Base-by-base conservation (phyloP, 1,284 basidiomycete genomes). In the Schizopora paradoxa region DNA sequence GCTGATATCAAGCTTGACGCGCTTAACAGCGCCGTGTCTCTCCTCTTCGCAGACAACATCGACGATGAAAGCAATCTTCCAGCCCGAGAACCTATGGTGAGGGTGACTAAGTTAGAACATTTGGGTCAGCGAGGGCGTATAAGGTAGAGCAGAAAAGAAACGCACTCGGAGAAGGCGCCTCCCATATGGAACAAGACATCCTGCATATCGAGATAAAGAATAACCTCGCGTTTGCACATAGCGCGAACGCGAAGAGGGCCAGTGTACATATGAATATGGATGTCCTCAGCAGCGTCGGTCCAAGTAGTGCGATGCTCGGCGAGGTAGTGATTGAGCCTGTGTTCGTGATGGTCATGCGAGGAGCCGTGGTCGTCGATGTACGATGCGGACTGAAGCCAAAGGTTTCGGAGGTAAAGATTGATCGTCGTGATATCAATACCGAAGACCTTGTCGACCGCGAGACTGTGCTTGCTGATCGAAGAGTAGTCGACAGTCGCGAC, bases 321-420 rank as follows among this genome's bases (percentile, higher is more conserved):
- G 14, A 65, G 54, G 47, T 52, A 54, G 33, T 43, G 45, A n/a
- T n/a, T n/a, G 26, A 29, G 26, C 29, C 27, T n/a, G n/a, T 52
- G 22, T 29, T 50, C 38, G 53, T 49, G 45, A 40, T 56, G 53
- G 11, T 47, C 41, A 25, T 21, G 32, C 18, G 33, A 38, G 28
- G 42, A 42, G 10, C 37, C 43, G 14, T 35, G 33, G 23, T 49
- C 55, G 23, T 51, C 45, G 4, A 56, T 54, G 28, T 58, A 52
- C 49, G 61, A 55, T 5, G 58, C 57, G 8, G 61, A 58, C 40
- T 63, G 60, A 37, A 61, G 57, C 64, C 64, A 66, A 16, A 57
- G 35, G 2, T 56, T 55, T 6, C 56, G 54, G 35, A 66, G 56
- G 52, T 59, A 59, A 8, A 45, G 48, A 52, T 66, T 65, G 54